These are phyloP conservation scores for Pyrenula massariospora DNA, from an alignment of 495 filamentous ascomycete genomes.

Conservation along the genomic window DNA sequence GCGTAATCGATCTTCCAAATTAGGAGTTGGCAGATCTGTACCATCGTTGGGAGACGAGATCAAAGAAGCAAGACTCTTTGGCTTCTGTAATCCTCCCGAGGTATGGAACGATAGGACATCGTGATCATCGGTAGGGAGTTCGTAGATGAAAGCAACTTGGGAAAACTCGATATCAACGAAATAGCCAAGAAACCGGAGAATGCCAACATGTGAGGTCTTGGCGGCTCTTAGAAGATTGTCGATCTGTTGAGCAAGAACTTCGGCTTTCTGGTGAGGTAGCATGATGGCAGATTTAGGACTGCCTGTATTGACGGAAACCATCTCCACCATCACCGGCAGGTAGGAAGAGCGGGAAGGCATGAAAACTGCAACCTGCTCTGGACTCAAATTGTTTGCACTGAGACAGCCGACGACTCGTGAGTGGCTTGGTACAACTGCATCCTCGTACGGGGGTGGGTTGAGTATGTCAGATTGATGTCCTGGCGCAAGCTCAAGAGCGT, in stretches of 20 bases:
- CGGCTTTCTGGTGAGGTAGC: constrained; percentile 51
- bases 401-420: constrained; percentile 31
- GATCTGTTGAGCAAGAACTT: constrained; percentile 42
- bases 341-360: background rate
- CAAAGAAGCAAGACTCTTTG: constrained; percentile 35
- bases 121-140: constrained; percentile 54
- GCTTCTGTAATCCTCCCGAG: constrained; percentile 24
- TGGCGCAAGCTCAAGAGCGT: constrained; percentile 23
- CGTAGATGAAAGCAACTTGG: constrained; percentile 72
- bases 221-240: constrained; percentile 33
- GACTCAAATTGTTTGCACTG: constrained; percentile 8
- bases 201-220: constrained; percentile 43
- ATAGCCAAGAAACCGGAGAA: constrained; percentile 72
- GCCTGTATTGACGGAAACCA: constrained; percentile 49
- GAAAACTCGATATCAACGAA: constrained; percentile 69
- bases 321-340: constrained; percentile 54
- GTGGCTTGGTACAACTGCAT: constrained; percentile 30
- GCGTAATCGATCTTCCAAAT: constrained; percentile 70
- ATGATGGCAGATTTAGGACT: constrained; percentile 52
- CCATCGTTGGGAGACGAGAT: constrained; percentile 34
- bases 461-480: constrained; percentile 12
- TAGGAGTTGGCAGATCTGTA: constrained; percentile 32
- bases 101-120: constrained; percentile 33
- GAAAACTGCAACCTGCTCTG: constrained; percentile 19
- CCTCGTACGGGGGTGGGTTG: constrained; percentile 34